Percentiles rank a stretch among this genome's conserved stretches.
These are phyloP conservation scores for Alternaria sp. DNA, from an alignment of 2,329 filamentous ascomycete species.

Conservation along the genomic window DNA sequence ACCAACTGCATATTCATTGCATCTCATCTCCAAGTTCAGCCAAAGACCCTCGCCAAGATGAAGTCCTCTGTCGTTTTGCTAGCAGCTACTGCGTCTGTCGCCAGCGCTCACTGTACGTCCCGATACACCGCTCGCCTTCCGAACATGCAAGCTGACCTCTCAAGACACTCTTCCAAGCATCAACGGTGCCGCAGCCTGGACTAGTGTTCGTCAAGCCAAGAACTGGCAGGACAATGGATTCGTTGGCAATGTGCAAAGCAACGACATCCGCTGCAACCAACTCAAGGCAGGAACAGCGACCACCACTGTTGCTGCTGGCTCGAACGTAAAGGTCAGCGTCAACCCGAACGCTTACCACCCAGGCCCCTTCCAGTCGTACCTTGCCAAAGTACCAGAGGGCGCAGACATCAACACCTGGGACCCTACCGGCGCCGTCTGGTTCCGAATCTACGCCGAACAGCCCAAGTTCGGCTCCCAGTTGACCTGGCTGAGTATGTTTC, in stretches of 20 bases:
- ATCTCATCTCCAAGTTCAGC: not conserved
- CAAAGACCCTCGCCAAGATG: not conserved
- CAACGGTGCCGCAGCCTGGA: conserved; percentile 8
- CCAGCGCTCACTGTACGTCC: conserved; percentile 11
- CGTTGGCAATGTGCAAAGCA: conserved; percentile 20
- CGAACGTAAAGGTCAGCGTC: conserved; percentile 40
- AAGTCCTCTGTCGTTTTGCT: conserved; percentile 2
- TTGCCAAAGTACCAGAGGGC: conserved; percentile 45
- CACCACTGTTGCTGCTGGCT: conserved; percentile 31
- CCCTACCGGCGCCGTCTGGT: conserved; percentile 45
- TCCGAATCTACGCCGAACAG: conserved; percentile 36
- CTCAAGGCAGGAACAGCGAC: conserved; percentile 18
- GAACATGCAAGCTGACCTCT: not conserved
- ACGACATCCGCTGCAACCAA: conserved; percentile 38
- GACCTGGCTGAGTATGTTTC: conserved; percentile 11
- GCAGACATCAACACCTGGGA: conserved; percentile 41
- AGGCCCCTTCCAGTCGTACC: conserved; percentile 46
- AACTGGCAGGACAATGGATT: conserved; percentile 20
- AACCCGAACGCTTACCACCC: conserved; percentile 37
- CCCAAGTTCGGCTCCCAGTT: conserved; percentile 12
- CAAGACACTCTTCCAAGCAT: conserved; percentile 14
- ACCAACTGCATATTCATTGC: not conserved
- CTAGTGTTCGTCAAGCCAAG: conserved; percentile 10
- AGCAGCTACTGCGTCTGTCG: conserved; percentile 3
- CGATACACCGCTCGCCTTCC: not conserved